Evolutionary conservation across 768 basidiomycete genomes (phyloP), one percentile per base, ranked within the genome.

Genomic region (Amanita inopinata): DNA sequence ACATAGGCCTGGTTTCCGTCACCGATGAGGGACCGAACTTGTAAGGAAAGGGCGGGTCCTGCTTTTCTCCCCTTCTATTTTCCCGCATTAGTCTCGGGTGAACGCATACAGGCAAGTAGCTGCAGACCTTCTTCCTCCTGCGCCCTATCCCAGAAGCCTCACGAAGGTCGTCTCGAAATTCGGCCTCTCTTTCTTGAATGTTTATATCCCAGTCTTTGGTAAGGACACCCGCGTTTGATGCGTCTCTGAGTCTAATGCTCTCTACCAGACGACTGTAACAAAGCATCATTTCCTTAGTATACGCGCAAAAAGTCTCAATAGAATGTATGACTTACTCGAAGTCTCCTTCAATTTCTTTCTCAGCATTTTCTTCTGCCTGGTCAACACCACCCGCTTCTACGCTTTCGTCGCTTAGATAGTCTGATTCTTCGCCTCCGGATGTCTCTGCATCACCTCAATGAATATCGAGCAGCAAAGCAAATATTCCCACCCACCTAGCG

Each of bases 1-100:
- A 93, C 76, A 58, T 88, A 96, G 2, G 84, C 83, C 53, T 85
- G 78, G 55, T 92, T 93, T 15, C 87, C 93, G 42, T 83, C 78
- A 19, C 90, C 89, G 38, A 97, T 78, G 12, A 94, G 64, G 0
- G 74, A 66, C 39, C 72, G 72, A 9, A 84, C 83, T 61, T 86
- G 78, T 25, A 74, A 78, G 1, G 84, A 87, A 10, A 86, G 66
- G 0, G 61, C 58, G 1, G 79, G 74, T 0, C 80, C 82, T 3
- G 54, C 46, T 22, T 54, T 49, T 22, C 71, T 63, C 41, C 67
- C 64, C 56, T 70, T 70, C 61, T 75, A 55, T 57, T 43, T 22
- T 27, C 23, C 27, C 33, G 25, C 18, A 33, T 17, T 11, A 45
- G 38, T 32, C 7, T 19, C 6, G 4, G 36, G 24, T 11, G 8